Conservation (phyloP, 805 yeast genomes). For the Alloascoidea africana region DNA sequence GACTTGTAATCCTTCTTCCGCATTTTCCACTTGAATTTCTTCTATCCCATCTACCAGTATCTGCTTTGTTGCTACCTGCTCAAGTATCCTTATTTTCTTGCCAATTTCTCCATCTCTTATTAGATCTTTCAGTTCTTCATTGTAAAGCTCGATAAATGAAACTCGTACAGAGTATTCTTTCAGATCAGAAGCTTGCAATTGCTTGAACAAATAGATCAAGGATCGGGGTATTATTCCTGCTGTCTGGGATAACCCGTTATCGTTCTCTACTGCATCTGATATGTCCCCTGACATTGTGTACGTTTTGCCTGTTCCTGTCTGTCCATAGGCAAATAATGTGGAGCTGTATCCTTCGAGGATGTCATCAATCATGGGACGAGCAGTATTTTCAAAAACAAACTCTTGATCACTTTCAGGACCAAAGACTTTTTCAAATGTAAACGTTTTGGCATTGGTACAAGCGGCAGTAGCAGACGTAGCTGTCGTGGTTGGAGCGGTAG, state of each 20-base stretch:
- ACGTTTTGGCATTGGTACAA: slow-evolving; percentile 28
- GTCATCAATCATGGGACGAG: slow-evolving; percentile 48
- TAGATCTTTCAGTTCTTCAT: slow-evolving; percentile 72
- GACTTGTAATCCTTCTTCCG: slow-evolving; percentile 32
- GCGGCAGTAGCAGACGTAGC: slow-evolving; percentile 25
- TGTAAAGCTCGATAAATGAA: slow-evolving; percentile 75
- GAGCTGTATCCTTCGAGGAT: slow-evolving; percentile 66
- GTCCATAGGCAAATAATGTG: slow-evolving; percentile 79
- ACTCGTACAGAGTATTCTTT: slow-evolving; percentile 53
- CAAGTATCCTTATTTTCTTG: slow-evolving; percentile 39
- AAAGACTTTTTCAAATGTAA: slow-evolving; percentile 64
- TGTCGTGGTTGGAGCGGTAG: no score
- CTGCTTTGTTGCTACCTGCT: slow-evolving; percentile 27
- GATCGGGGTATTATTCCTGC: slow-evolving; percentile 58
- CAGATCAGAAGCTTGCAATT: slow-evolving; percentile 17
- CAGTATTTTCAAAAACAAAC: slow-evolving; percentile 49
- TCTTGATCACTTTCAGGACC: slow-evolving; percentile 72
- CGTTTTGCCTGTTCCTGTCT: slow-evolving; percentile 64
- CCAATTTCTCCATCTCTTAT: slow-evolving; percentile 27
- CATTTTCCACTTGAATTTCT: slow-evolving; percentile 31
- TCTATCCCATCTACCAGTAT: slow-evolving; percentile 42
- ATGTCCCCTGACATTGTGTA: slow-evolving; percentile 16
- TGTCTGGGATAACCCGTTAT: slow-evolving; percentile 17
- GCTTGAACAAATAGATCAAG: slow-evolving; percentile 36
- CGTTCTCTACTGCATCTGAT: slow-evolving; percentile 10